A percentile compares a stretch with the other conserved stretches of the same genome.
Evolutionary conservation across 305 asterid genomes (phyloP).

Genomic region (Fraxinus sp.): DNA sequence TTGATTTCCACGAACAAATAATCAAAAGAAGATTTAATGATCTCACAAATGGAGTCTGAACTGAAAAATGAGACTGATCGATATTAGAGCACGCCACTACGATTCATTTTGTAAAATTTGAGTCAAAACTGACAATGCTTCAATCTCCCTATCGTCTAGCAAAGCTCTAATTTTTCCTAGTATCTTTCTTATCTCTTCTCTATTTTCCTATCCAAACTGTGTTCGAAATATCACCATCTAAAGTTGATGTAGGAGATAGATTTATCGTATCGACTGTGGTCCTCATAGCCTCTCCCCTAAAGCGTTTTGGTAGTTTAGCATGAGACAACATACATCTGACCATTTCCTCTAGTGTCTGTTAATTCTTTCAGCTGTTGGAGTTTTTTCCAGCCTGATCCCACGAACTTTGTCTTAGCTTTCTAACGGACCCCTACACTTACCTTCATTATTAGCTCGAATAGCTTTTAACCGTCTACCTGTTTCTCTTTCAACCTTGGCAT

Average conservation of each 20-base stretch:
- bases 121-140: background rate
- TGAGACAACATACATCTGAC: background rate
- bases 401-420: background rate
- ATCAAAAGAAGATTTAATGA: background rate
- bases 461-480: background rate
- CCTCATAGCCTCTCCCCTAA: background rate
- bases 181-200: background rate
- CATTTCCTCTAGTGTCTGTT: background rate
- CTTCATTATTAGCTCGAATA: background rate
- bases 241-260: background rate
- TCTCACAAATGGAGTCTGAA: background rate
- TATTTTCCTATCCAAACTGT: background rate
- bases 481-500: background rate
- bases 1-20: background rate
- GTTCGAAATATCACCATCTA: background rate
- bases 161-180: background rate
- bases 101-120: background rate
- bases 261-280: background rate
- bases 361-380: background rate
- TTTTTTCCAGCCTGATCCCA: background rate
- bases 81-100: background rate
- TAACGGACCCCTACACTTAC: background rate
- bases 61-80: background rate
- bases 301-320: background rate
- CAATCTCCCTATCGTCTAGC: background rate